These are phyloP conservation scores for Cutaneotrichosporon cutaneum DNA, from an alignment of 1,284 basidiomycete genomes.

Conservation along the genomic window DNA sequence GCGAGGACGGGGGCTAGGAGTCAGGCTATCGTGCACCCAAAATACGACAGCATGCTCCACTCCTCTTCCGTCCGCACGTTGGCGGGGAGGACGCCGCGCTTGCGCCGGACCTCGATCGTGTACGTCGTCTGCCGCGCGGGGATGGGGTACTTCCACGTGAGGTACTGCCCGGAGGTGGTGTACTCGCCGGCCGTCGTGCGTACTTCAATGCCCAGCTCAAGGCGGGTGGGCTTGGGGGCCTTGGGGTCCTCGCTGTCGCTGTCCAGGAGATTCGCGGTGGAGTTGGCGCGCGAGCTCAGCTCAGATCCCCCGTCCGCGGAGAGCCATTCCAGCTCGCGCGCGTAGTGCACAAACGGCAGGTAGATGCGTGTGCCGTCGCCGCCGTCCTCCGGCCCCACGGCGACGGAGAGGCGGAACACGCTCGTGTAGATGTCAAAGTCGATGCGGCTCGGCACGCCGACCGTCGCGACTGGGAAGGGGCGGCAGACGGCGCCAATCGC, in stretches of 20 bases:
- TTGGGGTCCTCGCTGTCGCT: neutral
- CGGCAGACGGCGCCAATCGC: slow-evolving; percentile 77
- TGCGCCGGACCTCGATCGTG: slow-evolving; percentile 65
- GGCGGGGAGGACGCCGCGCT: slow-evolving; percentile 57
- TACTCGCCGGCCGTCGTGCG: slow-evolving; percentile 66
- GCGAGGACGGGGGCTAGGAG: neutral
- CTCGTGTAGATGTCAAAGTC: slow-evolving; percentile 74
- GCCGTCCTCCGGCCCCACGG: slow-evolving; percentile 58
- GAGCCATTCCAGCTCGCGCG: slow-evolving; percentile 53
- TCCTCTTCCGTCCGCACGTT: slow-evolving; percentile 8
- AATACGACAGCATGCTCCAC: slow-evolving; percentile 12
- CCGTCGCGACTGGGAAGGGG: slow-evolving; percentile 72
- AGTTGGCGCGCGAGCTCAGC: neutral
- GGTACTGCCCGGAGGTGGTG: slow-evolving; percentile 64
- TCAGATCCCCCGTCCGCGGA: neutral
- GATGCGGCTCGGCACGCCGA: slow-evolving; percentile 66
- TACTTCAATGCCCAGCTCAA: slow-evolving; percentile 53
- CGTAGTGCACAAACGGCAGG: slow-evolving; percentile 85
- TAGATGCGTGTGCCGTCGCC: slow-evolving; percentile 73
- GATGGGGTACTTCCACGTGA: slow-evolving; percentile 82
- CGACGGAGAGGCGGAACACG: slow-evolving; percentile 65
- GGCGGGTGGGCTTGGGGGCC: neutral
- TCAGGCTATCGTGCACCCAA: slow-evolving; percentile 13
- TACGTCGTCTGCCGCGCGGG: slow-evolving; percentile 61
- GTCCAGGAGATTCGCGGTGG: neutral